Conservation (phyloP, 1,284 basidiomycete genomes). For the Phaffia rhodozyma region DNA sequence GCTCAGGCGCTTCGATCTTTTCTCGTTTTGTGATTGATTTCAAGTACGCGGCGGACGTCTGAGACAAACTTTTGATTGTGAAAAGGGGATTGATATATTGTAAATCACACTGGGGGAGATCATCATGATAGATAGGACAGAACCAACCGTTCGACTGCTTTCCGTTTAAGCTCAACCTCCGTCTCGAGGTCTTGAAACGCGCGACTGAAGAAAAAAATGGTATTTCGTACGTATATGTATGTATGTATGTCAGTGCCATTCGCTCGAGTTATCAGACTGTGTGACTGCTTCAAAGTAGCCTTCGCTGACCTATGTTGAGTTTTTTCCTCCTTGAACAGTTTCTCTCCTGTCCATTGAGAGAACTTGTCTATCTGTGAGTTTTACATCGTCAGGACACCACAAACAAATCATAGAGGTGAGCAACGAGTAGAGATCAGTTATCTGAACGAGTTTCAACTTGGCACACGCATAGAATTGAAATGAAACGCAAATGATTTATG, state of each 20-base stretch:
- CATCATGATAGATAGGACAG: not conserved
- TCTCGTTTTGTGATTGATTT: not conserved
- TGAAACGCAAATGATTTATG: not conserved
- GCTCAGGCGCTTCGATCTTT: constrained; percentile 24
- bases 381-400: not conserved
- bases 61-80: not conserved
- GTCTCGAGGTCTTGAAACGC: constrained; percentile 50
- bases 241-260: not conserved
- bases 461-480: not conserved
- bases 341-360: constrained; percentile 57
- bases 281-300: not conserved
- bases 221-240: not conserved
- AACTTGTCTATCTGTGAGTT: constrained; percentile 13
- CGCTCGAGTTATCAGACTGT: not conserved
- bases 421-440: not conserved
- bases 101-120: not conserved
- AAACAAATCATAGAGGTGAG: not conserved
- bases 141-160: constrained; percentile 51
- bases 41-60: not conserved
- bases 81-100: not conserved
- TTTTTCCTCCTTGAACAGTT: constrained; percentile 54
- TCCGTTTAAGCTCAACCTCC: constrained; percentile 54
- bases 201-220: not conserved
- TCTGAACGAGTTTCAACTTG: not conserved
- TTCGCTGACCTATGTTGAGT: constrained; percentile 46